These are phyloP conservation scores for Podaxis pistillaris DNA, from an alignment of 768 basidiomycete species.

Conservation along the genomic window DNA sequence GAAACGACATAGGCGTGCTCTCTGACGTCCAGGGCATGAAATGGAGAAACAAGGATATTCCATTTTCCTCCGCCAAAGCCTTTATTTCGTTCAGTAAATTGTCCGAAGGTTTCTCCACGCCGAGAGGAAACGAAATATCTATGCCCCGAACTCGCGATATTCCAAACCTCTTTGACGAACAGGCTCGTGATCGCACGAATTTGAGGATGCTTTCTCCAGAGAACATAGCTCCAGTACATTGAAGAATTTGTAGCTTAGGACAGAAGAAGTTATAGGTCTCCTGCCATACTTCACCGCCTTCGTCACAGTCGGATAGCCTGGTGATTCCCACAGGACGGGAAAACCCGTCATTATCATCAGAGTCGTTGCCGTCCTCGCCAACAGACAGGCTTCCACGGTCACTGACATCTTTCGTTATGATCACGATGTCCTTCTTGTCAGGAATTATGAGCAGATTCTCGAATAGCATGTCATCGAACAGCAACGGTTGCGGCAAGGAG, in stretches of 20 bases:
- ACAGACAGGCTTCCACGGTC: background rate
- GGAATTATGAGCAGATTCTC: background rate
- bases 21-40: background rate
- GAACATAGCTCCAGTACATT: conserved; percentile 8
- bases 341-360: background rate
- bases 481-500: background rate
- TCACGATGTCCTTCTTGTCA: background rate
- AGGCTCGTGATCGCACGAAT: background rate
- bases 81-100: background rate
- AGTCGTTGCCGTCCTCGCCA: background rate
- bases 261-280: conserved; percentile 5
- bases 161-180: background rate
- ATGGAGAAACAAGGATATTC: background rate
- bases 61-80: background rate
- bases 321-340: background rate
- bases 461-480: background rate
- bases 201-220: background rate
- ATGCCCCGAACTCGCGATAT: background rate
- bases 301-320: background rate
- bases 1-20: no score
- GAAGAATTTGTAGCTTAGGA: conserved; percentile 2
- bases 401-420: background rate
- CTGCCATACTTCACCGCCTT: background rate
- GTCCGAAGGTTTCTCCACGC: background rate
- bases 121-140: background rate